Evolutionary conservation across 176 grass and related monocot species (phyloP), one percentile per base, ranked within the genome.

Genomic region (Carex parvula): DNA sequence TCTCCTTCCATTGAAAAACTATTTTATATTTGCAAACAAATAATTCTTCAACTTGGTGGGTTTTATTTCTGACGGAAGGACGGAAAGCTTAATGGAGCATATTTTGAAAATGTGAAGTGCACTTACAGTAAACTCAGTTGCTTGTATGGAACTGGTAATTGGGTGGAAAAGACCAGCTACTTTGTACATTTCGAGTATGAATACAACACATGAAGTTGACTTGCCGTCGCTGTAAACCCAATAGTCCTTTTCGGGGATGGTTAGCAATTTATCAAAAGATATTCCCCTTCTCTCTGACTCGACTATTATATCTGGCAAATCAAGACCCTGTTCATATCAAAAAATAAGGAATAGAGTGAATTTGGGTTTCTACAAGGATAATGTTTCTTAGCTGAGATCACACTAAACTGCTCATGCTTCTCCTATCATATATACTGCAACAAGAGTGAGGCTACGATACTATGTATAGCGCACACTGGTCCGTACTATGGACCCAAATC

Each of bases 51-150:
- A 39, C 39, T 58, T 20, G 30, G 7, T 52, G 58, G 41, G 24
- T 37, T 68, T 0, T 33, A 74, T 57, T 57, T 70, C 18, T 24
- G 21, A 53, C 7, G 2, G 21, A 70, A 20, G 39, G 44, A 70
- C 37, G 16, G 37, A 20, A 63, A 42, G 8, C 64, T 55, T 8
- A 65, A 56, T 59, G 58, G 33, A 57, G 22, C 30, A 83, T 68
- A 26, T 21, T 48, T 64, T 59, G 77, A 55, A 32, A 55, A 61
- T 59, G 41, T 3, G n/a, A 59, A 64, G 5, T 85, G 12, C 12
- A 87, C 96, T 95, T 85, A 99, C 93, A 9, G 93, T 99, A 81
- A 99, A 99, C 64, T 99, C 96, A 8, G 91, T 99, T 58, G 94
- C 96, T 88, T 99, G 89, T 78, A 95, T 63, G 75, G 89, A 89